These are phyloP conservation scores for Hypoxylon rubiginosum DNA, from an alignment of 2,329 filamentous ascomycete species.

Conservation along the genomic window DNA sequence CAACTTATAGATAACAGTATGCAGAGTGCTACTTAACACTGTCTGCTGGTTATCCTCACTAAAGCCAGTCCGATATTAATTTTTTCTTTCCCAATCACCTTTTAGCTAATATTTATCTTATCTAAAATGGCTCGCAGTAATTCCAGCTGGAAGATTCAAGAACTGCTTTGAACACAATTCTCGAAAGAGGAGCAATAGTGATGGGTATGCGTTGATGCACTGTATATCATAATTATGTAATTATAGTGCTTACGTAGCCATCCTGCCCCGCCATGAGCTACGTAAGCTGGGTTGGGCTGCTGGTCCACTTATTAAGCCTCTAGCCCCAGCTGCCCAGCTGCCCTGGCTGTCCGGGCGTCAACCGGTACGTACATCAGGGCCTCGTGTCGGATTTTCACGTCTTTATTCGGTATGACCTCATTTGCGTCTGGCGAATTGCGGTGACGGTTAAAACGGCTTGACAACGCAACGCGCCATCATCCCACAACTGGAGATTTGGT, in stretches of 20 bases:
- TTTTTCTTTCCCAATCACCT: no score
- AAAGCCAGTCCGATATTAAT: no score
- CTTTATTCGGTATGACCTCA: slow-evolving; percentile 31
- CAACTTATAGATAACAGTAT: no score
- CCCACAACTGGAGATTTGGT: slow-evolving; percentile 27
- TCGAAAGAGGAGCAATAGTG: not conserved
- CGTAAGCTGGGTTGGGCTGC: slow-evolving; percentile 1
- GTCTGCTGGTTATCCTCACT: no score
- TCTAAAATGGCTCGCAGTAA: not conserved
- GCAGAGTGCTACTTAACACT: no score
- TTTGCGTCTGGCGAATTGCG: slow-evolving; percentile 16
- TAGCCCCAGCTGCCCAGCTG: not conserved
- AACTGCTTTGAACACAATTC: not conserved
- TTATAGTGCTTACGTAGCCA: not conserved
- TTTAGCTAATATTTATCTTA: no score
- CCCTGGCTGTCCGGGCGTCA: not conserved
- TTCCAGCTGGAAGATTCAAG: not conserved
- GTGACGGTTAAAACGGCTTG: slow-evolving; percentile 16
- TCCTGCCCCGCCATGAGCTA: not conserved
- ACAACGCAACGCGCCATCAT: slow-evolving; percentile 38
- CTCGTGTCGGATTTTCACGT: not conserved
- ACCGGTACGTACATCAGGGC: not conserved
- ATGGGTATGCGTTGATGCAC: not conserved
- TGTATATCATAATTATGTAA: not conserved
- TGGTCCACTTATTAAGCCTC: slow-evolving; percentile 12